phyloP scores from a whole-genome alignment of 2,329 filamentous ascomycete species.

The Scedosporium apiospermum region DNA sequence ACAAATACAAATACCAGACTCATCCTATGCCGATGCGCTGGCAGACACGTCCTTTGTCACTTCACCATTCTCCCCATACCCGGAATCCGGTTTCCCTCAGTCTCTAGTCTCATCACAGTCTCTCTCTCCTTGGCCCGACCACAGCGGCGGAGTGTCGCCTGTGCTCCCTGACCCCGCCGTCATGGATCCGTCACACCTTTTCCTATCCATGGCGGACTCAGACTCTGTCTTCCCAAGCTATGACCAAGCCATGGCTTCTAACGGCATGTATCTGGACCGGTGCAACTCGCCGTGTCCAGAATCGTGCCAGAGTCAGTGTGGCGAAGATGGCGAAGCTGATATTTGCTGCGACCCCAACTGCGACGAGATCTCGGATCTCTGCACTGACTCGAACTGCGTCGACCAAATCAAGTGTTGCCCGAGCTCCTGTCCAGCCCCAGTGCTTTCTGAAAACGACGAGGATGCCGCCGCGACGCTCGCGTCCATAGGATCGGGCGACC shows the following conservation, averaged over 20 bases:
- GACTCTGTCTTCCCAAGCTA: slow-evolving; percentile 3
- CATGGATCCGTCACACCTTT: slow-evolving; percentile 5
- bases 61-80: background rate
- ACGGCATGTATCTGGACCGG: slow-evolving; percentile 21
- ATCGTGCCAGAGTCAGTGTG: slow-evolving; percentile 25
- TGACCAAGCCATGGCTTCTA: slow-evolving; percentile 1
- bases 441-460: slow-evolving; percentile 13
- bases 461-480: slow-evolving; percentile 20
- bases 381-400: slow-evolving; percentile 24
- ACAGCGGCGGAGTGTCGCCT: background rate
- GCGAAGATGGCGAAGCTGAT: slow-evolving; percentile 19
- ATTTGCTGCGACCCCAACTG: slow-evolving; percentile 27
- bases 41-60: slow-evolving; percentile 4
- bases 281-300: slow-evolving; percentile 25
- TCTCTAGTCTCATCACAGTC: background rate
- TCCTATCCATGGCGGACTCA: background rate
- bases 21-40: background rate
- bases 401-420: slow-evolving; percentile 13
- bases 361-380: slow-evolving; percentile 22
- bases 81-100: background rate
- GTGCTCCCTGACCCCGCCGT: background rate
- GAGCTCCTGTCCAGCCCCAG: slow-evolving; percentile 7
- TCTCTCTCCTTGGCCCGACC: background rate
- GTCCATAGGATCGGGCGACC: slow-evolving; percentile 15
- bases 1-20: slow-evolving; percentile 1